Evolutionary conservation across 441 rosid genomes (phyloP).

Genomic region (Daphne laureola): DNA sequence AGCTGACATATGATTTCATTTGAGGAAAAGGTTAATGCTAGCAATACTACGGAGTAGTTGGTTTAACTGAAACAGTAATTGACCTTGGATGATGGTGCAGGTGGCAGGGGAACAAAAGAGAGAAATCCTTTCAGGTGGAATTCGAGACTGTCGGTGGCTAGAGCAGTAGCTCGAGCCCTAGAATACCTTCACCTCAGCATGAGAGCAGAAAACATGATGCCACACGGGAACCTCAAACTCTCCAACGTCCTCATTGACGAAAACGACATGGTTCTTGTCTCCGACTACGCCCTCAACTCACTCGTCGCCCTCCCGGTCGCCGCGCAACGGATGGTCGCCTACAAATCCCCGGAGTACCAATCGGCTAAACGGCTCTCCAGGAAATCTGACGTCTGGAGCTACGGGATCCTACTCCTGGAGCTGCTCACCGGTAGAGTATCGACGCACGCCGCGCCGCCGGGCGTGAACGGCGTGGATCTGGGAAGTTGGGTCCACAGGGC

Average conservation of each 20-base stretch:
- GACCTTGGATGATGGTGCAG: conserved; percentile 15
- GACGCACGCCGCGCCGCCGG: conserved; percentile 37
- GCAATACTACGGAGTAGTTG: no score
- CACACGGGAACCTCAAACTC: conserved; percentile 53
- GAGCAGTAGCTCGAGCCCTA: conserved; percentile 38
- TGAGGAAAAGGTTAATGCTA: no score
- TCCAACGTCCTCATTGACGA: conserved; percentile 45
- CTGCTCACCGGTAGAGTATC: conserved; percentile 38
- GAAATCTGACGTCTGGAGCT: conserved; percentile 53
- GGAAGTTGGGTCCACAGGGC: conserved; percentile 54
- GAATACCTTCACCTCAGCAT: conserved; percentile 40
- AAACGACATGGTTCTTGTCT: conserved; percentile 27
- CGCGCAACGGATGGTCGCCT: conserved; percentile 28
- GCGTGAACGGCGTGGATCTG: conserved; percentile 39
- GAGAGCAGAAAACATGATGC: conserved; percentile 18
- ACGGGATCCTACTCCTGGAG: conserved; percentile 40
- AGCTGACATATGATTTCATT: no score
- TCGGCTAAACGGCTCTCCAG: conserved; percentile 21
- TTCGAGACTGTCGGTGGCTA: conserved; percentile 37
- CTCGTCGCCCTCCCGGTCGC: conserved; percentile 39
- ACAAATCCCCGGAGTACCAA: conserved; percentile 44
- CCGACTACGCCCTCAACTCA: conserved; percentile 39
- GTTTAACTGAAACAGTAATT: background rate
- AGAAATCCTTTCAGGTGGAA: conserved; percentile 44
- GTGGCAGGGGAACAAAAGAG: conserved; percentile 25